phyloP scores from a whole-genome alignment of 2,329 filamentous ascomycete species.

The Paecilomyces formosus region DNA sequence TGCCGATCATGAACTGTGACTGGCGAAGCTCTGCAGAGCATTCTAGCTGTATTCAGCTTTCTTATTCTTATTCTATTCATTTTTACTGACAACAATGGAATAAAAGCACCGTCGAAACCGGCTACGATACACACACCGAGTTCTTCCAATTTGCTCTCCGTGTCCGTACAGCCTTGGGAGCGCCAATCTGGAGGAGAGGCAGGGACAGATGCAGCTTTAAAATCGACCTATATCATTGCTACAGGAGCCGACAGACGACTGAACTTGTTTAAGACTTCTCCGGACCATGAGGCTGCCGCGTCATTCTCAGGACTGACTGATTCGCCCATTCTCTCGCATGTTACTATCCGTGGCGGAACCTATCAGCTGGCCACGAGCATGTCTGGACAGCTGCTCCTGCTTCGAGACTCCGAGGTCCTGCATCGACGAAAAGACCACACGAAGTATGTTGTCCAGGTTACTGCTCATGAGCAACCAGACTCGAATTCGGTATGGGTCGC shows the following conservation, averaged over 20 bases:
- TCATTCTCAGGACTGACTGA: constrained; percentile 23
- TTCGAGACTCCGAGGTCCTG: constrained; percentile 35
- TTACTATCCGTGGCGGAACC: constrained; percentile 31
- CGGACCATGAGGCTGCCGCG: constrained; percentile 10
- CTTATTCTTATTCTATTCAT: background rate
- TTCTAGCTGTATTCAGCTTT: background rate
- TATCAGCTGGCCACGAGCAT: constrained; percentile 50
- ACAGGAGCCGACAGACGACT: constrained; percentile 43
- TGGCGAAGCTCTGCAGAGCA: background rate
- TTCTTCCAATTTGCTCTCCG: constrained; percentile 47
- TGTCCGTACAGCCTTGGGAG: constrained; percentile 35
- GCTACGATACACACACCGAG: constrained; percentile 36
- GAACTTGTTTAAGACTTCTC: constrained; percentile 34
- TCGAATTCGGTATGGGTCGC: constrained; percentile 36
- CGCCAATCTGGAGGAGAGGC: constrained; percentile 5
- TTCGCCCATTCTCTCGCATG: constrained; percentile 47
- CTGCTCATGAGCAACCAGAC: constrained; percentile 27
- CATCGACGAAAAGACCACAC: constrained; percentile 48
- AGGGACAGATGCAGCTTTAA: constrained; percentile 1
- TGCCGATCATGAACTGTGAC: background rate
- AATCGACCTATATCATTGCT: constrained; percentile 28
- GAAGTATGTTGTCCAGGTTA: constrained; percentile 52
- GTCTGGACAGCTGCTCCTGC: constrained; percentile 50
- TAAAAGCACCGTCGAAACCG: constrained; percentile 40
- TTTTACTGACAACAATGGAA: constrained; percentile 2